phyloP scores from a whole-genome alignment of 2,329 filamentous ascomycete species.

The Aspergillus amoenus region DNA sequence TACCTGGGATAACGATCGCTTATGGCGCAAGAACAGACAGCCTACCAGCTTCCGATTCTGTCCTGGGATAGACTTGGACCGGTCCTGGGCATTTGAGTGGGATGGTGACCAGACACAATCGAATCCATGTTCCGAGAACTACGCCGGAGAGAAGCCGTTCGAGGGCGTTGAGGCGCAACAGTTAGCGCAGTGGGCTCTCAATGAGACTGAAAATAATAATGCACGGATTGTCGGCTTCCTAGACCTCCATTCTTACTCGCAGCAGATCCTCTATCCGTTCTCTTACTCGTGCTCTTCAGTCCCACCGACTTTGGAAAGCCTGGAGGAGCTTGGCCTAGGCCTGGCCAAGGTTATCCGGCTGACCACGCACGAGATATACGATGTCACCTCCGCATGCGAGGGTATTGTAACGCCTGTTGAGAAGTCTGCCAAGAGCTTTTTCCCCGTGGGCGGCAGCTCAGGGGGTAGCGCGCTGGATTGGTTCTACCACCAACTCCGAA shows the following conservation, averaged over 20 bases:
- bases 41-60: conserved; percentile 80
- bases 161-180: conserved; percentile 75
- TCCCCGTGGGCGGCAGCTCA: conserved; percentile 65
- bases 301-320: conserved; percentile 85
- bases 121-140: conserved; percentile 90
- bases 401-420: conserved; percentile 58
- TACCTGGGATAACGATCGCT: conserved; percentile 83
- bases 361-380: conserved; percentile 73
- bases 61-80: conserved; percentile 83
- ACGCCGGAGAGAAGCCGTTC: conserved; percentile 79
- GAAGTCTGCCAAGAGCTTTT: conserved; percentile 27
- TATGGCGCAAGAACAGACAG: conserved; percentile 93
- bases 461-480: conserved; percentile 90
- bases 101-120: conserved; percentile 63
- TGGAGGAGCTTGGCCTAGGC: conserved; percentile 85
- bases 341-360: conserved; percentile 84
- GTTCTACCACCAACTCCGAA: conserved; percentile 85
- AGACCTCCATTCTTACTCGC: conserved; percentile 92
- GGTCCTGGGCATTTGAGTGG: conserved; percentile 83
- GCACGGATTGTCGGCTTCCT: conserved; percentile 79
- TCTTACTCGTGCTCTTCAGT: conserved; percentile 75
- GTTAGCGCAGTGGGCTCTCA: conserved; percentile 79
- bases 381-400: conserved; percentile 81
- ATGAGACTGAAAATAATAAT: conserved; percentile 69
- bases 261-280: conserved; percentile 92